Conservation (phyloP, 164 flowering plant species). For the Aristolochia fimbriata region DNA sequence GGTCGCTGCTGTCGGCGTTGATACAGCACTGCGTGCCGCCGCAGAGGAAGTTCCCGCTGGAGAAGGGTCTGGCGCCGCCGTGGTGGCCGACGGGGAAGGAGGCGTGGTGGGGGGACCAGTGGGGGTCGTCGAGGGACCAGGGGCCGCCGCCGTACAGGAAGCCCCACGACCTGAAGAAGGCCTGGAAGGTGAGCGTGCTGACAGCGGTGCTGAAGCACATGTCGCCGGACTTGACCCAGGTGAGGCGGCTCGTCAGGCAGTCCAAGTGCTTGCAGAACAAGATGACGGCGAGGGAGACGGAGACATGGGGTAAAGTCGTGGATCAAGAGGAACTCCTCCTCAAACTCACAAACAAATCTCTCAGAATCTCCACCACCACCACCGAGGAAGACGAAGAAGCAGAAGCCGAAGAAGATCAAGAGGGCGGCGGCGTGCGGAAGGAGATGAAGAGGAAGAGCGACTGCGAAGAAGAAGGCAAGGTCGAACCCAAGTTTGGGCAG, state of each 20-base stretch:
- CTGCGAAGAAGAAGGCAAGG: too few species aligned
- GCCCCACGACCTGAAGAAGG: slow-evolving; percentile 68
- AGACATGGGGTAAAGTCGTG: slow-evolving; percentile 51
- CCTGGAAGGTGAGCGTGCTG: slow-evolving; percentile 61
- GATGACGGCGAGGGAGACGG: slow-evolving; percentile 62
- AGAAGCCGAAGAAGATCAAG: too few species aligned
- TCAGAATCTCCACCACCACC: slow-evolving; percentile 1
- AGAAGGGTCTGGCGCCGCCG: slow-evolving; percentile 29
- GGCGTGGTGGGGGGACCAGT: slow-evolving; percentile 25
- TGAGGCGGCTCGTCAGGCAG: slow-evolving; percentile 56
- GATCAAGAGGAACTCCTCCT: slow-evolving; percentile 45
- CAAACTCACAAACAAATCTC: background rate
- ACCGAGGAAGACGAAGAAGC: background rate
- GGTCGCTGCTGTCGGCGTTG: slow-evolving; percentile 28
- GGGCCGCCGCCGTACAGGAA: slow-evolving; percentile 51
- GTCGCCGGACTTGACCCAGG: slow-evolving; percentile 59
- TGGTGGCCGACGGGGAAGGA: slow-evolving; percentile 38
- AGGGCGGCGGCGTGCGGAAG: too few species aligned
- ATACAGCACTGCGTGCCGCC: slow-evolving; percentile 40
- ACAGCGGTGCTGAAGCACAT: slow-evolving; percentile 66
- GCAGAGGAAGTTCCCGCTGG: slow-evolving; percentile 28
- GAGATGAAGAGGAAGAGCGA: background rate
- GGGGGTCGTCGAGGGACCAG: slow-evolving; percentile 17
- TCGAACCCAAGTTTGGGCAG: too few species aligned
- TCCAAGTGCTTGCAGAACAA: slow-evolving; percentile 66